Percentiles rank a stretch among this genome's conserved stretches.
These are phyloP conservation scores for Cercophora sp. DNA, from an alignment of 495 filamentous ascomycete genomes.

Conservation along the genomic window DNA sequence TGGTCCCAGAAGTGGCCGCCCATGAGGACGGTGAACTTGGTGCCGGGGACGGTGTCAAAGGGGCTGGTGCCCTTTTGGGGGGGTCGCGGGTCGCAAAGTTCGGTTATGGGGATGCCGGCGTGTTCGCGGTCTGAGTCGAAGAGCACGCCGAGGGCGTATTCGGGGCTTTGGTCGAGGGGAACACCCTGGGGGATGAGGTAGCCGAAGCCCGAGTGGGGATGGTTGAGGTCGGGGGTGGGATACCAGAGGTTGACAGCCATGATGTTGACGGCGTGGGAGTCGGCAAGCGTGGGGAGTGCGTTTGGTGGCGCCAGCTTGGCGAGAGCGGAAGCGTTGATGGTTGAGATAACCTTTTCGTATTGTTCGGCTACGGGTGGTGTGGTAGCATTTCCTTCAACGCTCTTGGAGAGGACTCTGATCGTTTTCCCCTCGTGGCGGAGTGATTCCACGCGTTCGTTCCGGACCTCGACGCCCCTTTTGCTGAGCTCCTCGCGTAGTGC, in stretches of 20 bases:
- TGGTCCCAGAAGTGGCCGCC: conserved; percentile 90
- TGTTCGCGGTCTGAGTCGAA: conserved; percentile 70
- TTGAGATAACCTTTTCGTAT: conserved; percentile 70
- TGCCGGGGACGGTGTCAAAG: conserved; percentile 58
- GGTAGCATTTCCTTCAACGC: too few relatives aligned
- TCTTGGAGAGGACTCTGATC: too few relatives aligned
- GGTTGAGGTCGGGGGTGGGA: conserved; percentile 56
- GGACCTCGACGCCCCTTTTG: too few relatives aligned
- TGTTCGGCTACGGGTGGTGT: too few relatives aligned
- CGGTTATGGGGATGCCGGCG: conserved; percentile 1
- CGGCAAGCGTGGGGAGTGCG: conserved; percentile 46
- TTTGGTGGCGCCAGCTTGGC: conserved; percentile 38
- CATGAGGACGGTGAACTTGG: conserved; percentile 91
- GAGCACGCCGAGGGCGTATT: conserved; percentile 81
- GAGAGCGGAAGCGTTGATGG: conserved; percentile 55
- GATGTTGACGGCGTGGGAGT: conserved; percentile 68
- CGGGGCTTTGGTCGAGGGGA: conserved; percentile 69
- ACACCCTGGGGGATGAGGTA: conserved; percentile 79
- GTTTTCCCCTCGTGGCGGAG: too few relatives aligned
- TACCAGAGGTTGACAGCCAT: conserved; percentile 93
- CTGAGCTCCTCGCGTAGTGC: too few relatives aligned
- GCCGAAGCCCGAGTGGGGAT: conserved; percentile 67
- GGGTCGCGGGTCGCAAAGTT: conserved; percentile 24
- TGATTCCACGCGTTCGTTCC: too few relatives aligned
- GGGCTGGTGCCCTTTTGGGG: conserved; percentile 10